Evolutionary conservation across 345 rosid genomes (phyloP).

Genomic region (Boechera divaricarpa): DNA sequence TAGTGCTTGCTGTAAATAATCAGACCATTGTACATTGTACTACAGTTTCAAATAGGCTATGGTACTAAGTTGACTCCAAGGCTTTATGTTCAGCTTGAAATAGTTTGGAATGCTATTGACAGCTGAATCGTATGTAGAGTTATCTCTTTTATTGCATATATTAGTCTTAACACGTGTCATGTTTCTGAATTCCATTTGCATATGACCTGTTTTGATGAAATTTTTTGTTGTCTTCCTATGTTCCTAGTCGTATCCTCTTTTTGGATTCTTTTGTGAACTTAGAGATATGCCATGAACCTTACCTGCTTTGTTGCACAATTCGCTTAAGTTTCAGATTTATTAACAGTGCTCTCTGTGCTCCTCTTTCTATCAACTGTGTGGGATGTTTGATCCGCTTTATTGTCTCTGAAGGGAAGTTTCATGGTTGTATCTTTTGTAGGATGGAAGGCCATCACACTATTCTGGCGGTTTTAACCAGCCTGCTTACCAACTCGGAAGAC

Average conservation of each 20-base stretch:
- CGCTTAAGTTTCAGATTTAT: not conserved
- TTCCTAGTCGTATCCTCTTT: conserved; percentile 21
- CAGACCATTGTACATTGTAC: not conserved
- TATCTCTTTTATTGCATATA: not conserved
- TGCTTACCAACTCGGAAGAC: conserved; percentile 69
- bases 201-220: conserved; percentile 26
- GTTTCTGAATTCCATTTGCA: conserved; percentile 12
- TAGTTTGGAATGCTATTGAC: conserved; percentile 24
- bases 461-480: conserved; percentile 72
- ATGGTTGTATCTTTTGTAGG: conserved; percentile 50
- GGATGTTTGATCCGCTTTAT: not conserved
- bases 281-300: conserved; percentile 3
- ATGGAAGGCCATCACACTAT: conserved; percentile 60
- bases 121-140: conserved; percentile 11
- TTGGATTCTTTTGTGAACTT: conserved; percentile 6
- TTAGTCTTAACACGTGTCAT: not conserved
- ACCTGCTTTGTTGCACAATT: conserved; percentile 17
- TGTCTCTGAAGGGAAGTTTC: conserved; percentile 4
- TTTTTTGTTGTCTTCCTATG: conserved; percentile 23
- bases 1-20: conserved; percentile 30
- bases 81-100: conserved; percentile 27
- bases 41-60: conserved; percentile 24
- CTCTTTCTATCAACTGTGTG: conserved; percentile 18
- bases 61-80: conserved; percentile 21
- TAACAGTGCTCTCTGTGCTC: not conserved